phyloP scores from a whole-genome alignment of 371 early-diverging fungal species.

The Funneliformis caledonium region DNA sequence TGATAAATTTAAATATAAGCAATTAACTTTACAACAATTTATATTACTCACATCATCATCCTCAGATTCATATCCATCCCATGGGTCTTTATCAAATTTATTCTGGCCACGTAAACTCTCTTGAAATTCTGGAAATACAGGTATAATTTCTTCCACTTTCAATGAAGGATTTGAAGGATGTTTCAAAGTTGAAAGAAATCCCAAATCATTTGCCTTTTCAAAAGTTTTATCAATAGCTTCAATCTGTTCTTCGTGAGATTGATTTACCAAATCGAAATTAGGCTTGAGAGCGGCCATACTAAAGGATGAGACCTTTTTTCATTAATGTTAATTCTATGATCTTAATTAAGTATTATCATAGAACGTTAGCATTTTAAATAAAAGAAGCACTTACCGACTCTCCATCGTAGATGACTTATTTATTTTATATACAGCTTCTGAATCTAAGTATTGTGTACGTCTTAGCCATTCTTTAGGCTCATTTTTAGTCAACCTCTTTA shows the following conservation, averaged over 20 bases:
- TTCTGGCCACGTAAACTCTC: not conserved
- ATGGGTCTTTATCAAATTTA: constrained; percentile 31
- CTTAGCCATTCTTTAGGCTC: constrained; percentile 30
- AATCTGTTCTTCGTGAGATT: constrained; percentile 29
- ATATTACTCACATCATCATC: constrained; percentile 10
- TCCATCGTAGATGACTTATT: constrained; percentile 16
- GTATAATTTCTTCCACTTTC: constrained; percentile 13
- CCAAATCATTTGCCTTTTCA: constrained; percentile 12
- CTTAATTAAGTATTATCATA: not conserved
- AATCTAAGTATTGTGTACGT: constrained; percentile 17
- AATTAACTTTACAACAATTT: not conserved
- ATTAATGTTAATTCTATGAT: not conserved
- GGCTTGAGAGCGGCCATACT: constrained; percentile 15
- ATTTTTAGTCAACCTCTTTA: constrained; percentile 8
- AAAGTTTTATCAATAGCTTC: constrained; percentile 24
- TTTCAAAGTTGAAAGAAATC: constrained; percentile 10
- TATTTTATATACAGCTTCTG: constrained; percentile 1
- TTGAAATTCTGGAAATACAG: constrained; percentile 28
- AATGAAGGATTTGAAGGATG: constrained; percentile 12
- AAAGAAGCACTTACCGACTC: not conserved
- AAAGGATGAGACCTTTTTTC: not conserved
- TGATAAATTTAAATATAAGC: not conserved
- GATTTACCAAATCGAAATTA: not conserved
- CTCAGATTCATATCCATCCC: not conserved
- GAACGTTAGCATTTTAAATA: not conserved